phyloP scores from a whole-genome alignment of 1,284 basidiomycete genomes.

The Tilletia caries region DNA sequence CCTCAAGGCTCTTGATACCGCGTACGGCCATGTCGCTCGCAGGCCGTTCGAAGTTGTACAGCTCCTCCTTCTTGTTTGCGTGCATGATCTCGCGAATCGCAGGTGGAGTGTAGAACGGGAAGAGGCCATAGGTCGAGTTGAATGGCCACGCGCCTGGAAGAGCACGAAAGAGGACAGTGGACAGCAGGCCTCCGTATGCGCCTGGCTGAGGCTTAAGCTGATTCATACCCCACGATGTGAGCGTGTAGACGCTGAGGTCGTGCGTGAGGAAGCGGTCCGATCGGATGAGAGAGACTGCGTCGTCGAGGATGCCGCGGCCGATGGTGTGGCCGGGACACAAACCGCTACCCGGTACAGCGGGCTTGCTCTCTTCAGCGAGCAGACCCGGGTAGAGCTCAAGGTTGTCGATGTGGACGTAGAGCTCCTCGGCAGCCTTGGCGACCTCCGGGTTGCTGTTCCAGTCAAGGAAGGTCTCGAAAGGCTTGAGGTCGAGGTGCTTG shows the following conservation, averaged over 20 bases:
- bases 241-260: constrained; percentile 72
- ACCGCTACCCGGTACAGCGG: constrained; percentile 71
- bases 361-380: constrained; percentile 69
- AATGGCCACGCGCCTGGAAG: constrained; percentile 59
- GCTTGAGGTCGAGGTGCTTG: constrained; percentile 52
- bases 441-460: constrained; percentile 77
- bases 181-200: constrained; percentile 56
- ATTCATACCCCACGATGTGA: constrained; percentile 60
- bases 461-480: constrained; percentile 67
- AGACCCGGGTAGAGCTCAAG: constrained; percentile 68
- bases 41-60: constrained; percentile 59
- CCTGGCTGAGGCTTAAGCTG: constrained; percentile 28
- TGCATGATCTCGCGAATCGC: constrained; percentile 61
- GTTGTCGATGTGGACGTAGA: constrained; percentile 62
- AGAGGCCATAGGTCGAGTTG: constrained; percentile 70
- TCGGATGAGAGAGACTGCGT: constrained; percentile 79
- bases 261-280: constrained; percentile 76
- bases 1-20: constrained; percentile 59
- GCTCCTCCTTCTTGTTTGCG: constrained; percentile 60
- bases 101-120: constrained; percentile 72
- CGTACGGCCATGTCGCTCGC: constrained; percentile 36
- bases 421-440: constrained; percentile 68
- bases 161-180: constrained; percentile 66
- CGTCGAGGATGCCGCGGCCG: constrained; percentile 78
- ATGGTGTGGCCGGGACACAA: constrained; percentile 73